Conservation (phyloP, 148 eudicot genomes). For the Camellia sinensis region DNA sequence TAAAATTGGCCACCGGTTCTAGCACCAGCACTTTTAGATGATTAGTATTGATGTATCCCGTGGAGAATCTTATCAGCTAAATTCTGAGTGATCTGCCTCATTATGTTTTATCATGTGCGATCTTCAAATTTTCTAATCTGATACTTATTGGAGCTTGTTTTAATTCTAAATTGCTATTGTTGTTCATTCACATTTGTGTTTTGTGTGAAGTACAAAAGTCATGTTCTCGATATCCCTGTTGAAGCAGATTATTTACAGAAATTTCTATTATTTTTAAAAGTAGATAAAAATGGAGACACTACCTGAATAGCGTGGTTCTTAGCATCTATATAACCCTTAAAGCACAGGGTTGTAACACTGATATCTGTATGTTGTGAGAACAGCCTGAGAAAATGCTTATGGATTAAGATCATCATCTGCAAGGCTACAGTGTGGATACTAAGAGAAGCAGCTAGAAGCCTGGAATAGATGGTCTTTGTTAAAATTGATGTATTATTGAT, state of each 20-base stretch:
- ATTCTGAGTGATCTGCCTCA: not conserved
- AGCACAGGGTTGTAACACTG: not conserved
- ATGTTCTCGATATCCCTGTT: not conserved
- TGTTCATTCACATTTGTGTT: not conserved
- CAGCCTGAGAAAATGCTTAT: not conserved
- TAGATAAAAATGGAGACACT: not conserved
- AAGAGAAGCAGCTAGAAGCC: no score
- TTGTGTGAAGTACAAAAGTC: not conserved
- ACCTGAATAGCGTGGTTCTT: not conserved
- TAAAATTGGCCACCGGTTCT: not conserved
- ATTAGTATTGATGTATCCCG: not conserved
- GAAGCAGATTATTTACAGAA: not conserved
- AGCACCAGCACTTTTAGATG: not conserved
- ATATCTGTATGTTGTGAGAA: not conserved
- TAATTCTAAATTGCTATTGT: not conserved
- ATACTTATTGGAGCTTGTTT: not conserved
- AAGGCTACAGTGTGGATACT: not conserved
- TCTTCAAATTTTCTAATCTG: not conserved
- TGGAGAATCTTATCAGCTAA: not conserved
- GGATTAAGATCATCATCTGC: not conserved
- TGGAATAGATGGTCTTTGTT: no score
- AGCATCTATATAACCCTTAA: not conserved
- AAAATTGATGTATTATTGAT: no score
- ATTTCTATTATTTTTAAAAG: not conserved
- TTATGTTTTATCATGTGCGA: not conserved